Evolutionary conservation across 2,329 filamentous ascomycete genomes (phyloP).

Genomic region (Sporothrix brunneoviolacea): DNA sequence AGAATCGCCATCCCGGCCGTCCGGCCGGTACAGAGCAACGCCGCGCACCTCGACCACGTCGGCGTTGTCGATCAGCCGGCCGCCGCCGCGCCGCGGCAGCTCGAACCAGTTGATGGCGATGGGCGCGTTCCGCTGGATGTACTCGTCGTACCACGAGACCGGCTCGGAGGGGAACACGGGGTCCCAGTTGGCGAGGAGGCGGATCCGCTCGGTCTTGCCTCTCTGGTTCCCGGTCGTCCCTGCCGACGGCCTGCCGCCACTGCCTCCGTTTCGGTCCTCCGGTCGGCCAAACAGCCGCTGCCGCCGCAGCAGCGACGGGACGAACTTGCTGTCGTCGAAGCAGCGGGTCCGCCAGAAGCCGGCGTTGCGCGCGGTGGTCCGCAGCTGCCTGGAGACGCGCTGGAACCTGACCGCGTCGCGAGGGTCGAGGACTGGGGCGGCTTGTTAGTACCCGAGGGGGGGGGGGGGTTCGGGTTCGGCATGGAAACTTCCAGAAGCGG

Average conservation of each 20-base stretch:
- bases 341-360: slow-evolving; percentile 70
- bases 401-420: slow-evolving; percentile 61
- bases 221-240: no score
- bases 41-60: slow-evolving; percentile 63
- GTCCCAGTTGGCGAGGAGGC: slow-evolving; percentile 75
- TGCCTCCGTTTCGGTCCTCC: no score
- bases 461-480: no score
- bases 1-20: slow-evolving; percentile 27
- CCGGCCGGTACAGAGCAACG: slow-evolving; percentile 58
- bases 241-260: no score
- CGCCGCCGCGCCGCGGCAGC: slow-evolving; percentile 42
- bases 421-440: slow-evolving; percentile 51
- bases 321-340: slow-evolving; percentile 62
- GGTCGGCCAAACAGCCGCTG: no score
- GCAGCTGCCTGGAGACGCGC: slow-evolving; percentile 59
- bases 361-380: slow-evolving; percentile 64
- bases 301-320: slow-evolving; percentile 46
- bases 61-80: slow-evolving; percentile 23
- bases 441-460: slow-evolving; percentile 1
- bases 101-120: slow-evolving; percentile 73
- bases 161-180: slow-evolving; percentile 65
- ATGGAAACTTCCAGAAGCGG: no score
- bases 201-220: slow-evolving; percentile 35
- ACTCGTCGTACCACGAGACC: slow-evolving; percentile 83
- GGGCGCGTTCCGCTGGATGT: slow-evolving; percentile 71